A percentile compares a stretch with the other conserved stretches of the same genome.
Conservation (phyloP, 768 basidiomycete species). For the Amanita rubescens region DNA sequence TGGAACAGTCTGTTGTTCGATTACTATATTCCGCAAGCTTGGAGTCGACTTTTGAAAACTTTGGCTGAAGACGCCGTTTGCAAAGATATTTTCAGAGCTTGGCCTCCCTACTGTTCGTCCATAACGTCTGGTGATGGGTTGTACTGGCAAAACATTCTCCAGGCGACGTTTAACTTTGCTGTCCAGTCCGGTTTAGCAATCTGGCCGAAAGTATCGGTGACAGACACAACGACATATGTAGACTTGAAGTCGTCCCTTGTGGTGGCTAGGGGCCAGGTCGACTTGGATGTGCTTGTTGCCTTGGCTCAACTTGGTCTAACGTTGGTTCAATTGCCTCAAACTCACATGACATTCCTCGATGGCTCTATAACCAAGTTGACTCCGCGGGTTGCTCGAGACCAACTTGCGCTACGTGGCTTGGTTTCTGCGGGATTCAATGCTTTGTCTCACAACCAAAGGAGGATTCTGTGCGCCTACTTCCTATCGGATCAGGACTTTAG, state of each 20-base stretch:
- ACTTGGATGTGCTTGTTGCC: constrained; percentile 17
- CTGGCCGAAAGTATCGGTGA: constrained; percentile 4
- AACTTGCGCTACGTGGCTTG: constrained; percentile 22
- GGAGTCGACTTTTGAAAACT: constrained; percentile 28
- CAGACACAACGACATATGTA: not conserved
- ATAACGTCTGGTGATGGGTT: constrained; percentile 30
- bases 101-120: constrained; percentile 29
- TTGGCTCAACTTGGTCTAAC: constrained; percentile 26
- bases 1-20: constrained; percentile 44
- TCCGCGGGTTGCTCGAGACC: constrained; percentile 23
- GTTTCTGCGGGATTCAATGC: constrained; percentile 4
- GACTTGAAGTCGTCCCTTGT: constrained; percentile 16
- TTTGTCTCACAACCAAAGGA: constrained; percentile 5
- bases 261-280: constrained; percentile 15
- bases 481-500: constrained; percentile 24
- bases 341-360: constrained; percentile 24
- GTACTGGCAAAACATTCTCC: constrained; percentile 31
- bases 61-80: constrained; percentile 18
- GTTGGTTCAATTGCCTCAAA: constrained; percentile 28
- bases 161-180: constrained; percentile 21
- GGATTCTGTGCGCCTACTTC: constrained; percentile 25
- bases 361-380: constrained; percentile 13
- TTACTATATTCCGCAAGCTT: constrained; percentile 36
- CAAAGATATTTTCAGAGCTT: constrained; percentile 27
- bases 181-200: constrained; percentile 8